A percentile compares a stretch with the other conserved stretches of the same genome.
Conservation (phyloP, 257 asterid genomes). For the Lavandula angustifolia region DNA sequence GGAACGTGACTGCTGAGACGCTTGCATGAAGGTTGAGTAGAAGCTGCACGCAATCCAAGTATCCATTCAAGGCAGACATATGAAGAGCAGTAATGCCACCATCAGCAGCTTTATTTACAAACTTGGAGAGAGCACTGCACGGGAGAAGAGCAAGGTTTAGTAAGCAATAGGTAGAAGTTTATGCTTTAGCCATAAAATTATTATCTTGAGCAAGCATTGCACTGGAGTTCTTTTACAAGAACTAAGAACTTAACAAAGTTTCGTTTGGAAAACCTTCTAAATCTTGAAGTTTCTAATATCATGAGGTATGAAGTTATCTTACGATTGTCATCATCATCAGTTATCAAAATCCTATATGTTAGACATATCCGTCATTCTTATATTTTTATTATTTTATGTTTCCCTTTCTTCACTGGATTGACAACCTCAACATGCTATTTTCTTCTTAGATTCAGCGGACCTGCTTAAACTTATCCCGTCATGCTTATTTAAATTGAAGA, state of each 20-base stretch:
- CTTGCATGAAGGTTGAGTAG: conserved; percentile 87
- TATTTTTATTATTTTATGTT: neutral
- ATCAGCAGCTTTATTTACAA: conserved; percentile 94
- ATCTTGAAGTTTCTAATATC: neutral
- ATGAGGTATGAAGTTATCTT: neutral
- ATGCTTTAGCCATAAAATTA: neutral
- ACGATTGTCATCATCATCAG: neutral
- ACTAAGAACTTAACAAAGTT: neutral
- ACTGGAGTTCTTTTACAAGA: neutral
- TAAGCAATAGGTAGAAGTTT: neutral
- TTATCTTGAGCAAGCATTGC: neutral
- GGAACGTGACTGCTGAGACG: conserved; percentile 80
- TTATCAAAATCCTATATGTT: neutral
- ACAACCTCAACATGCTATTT: neutral
- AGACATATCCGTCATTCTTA: neutral
- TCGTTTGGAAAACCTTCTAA: conserved; percentile 9
- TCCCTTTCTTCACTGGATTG: neutral
- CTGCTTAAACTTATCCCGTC: conserved; percentile 4
- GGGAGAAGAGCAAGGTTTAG: conserved; percentile 19
- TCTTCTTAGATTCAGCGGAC: neutral
- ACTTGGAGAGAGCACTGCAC: conserved; percentile 72
- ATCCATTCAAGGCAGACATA: conserved; percentile 96
- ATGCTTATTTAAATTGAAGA: conserved; percentile 9
- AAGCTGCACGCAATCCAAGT: conserved; percentile 91
- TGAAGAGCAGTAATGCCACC: conserved; percentile 99